Conservation (phyloP, 2,329 filamentous ascomycete genomes). For the Penicillium sp. region DNA sequence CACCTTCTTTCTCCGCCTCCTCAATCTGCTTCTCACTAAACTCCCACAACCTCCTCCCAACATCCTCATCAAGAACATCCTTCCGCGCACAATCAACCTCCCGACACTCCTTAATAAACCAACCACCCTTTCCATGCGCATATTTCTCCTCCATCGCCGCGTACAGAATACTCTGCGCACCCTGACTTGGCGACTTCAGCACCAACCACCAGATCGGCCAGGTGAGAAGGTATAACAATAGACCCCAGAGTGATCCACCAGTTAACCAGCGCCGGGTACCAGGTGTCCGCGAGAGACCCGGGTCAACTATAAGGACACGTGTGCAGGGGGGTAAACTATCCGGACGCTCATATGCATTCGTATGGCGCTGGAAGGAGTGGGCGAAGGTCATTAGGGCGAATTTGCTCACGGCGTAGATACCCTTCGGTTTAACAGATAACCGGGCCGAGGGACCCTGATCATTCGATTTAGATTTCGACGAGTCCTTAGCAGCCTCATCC, state of each 20-base stretch:
- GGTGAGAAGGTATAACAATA: conserved; percentile 74
- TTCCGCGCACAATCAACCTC: conserved; percentile 71
- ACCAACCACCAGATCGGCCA: conserved; percentile 87
- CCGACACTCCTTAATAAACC: conserved; percentile 85
- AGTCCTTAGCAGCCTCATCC: background rate
- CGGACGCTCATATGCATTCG: conserved; percentile 80
- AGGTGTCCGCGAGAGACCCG: conserved; percentile 81
- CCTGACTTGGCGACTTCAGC: conserved; percentile 81
- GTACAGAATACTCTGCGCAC: conserved; percentile 83
- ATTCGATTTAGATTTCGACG: conserved; percentile 5
- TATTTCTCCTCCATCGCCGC: conserved; percentile 82
- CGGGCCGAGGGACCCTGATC: conserved; percentile 16
- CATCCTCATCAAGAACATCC: conserved; percentile 76
- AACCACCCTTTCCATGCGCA: conserved; percentile 67
- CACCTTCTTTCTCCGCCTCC: conserved; percentile 77
- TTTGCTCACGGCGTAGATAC: conserved; percentile 66
- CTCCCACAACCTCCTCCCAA: conserved; percentile 87
- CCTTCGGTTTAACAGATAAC: conserved; percentile 14
- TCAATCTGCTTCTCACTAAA: conserved; percentile 85
- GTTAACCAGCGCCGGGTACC: conserved; percentile 88
- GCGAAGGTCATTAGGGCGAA: conserved; percentile 88
- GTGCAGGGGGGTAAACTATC: conserved; percentile 82
- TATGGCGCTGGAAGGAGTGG: conserved; percentile 87
- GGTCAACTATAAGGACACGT: conserved; percentile 84
- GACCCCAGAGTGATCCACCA: conserved; percentile 78